Conservation (phyloP, 164 flowering plant species). For the Nymphaea colorata region DNA sequence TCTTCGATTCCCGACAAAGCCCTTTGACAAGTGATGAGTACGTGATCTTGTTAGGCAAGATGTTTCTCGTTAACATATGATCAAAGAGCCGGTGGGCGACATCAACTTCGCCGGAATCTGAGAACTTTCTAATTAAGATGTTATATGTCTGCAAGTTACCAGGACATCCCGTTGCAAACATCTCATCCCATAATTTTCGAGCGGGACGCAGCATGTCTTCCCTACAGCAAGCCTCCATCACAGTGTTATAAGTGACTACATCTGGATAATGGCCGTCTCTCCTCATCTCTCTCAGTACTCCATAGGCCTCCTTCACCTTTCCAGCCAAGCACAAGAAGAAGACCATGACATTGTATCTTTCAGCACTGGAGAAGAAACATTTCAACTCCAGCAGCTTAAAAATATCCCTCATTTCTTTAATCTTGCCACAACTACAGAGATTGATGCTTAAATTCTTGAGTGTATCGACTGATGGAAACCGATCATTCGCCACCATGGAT, state of each 20-base stretch:
- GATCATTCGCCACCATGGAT: slow-evolving; percentile 45
- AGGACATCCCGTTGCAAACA: slow-evolving; percentile 65
- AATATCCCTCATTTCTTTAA: slow-evolving; percentile 45
- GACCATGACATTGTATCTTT: slow-evolving; percentile 55
- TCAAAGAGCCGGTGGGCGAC: slow-evolving; percentile 51
- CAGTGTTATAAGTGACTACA: slow-evolving; percentile 45
- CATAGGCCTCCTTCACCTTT: slow-evolving; percentile 67
- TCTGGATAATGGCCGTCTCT: slow-evolving; percentile 60
- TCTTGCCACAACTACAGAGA: slow-evolving; percentile 40
- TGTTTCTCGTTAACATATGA: slow-evolving; percentile 58
- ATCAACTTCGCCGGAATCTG: slow-evolving; percentile 46
- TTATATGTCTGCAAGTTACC: slow-evolving; percentile 62
- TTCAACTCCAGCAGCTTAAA: slow-evolving; percentile 28
- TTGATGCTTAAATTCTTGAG: slow-evolving; percentile 57
- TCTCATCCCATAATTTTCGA: slow-evolving; percentile 89
- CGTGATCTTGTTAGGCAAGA: slow-evolving; percentile 40
- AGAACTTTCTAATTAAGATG: slow-evolving; percentile 56
- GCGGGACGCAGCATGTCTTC: slow-evolving; percentile 87
- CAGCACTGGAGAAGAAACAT: slow-evolving; percentile 48
- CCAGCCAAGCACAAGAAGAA: slow-evolving; percentile 63
- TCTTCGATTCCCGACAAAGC: slow-evolving; percentile 43
- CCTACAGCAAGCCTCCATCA: slow-evolving; percentile 86
- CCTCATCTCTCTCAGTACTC: slow-evolving; percentile 69
- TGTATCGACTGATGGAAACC: slow-evolving; percentile 47
- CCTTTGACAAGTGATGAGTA: slow-evolving; percentile 57